phyloP scores from a whole-genome alignment of 176 grass and related monocot genomes.

The Eragrostis curvula region DNA sequence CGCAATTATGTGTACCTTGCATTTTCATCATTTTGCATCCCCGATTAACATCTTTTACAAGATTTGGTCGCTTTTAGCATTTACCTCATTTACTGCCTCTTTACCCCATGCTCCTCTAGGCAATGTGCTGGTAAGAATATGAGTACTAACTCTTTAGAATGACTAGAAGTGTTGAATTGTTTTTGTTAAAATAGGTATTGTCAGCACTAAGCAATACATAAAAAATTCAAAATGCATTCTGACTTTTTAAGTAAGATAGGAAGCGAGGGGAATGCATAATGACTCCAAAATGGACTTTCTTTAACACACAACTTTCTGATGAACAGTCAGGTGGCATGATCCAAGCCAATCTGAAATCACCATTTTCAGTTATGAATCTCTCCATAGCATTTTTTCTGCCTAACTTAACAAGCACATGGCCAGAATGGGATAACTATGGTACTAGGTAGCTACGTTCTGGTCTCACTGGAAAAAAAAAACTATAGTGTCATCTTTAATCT shows the following conservation, averaged over 20 bases:
- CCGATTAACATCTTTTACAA: background rate
- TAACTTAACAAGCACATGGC: background rate
- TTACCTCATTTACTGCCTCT: background rate
- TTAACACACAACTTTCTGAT: conserved; percentile 28
- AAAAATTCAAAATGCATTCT: background rate
- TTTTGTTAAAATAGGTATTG: background rate
- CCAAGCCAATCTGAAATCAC: background rate
- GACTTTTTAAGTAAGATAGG: background rate
- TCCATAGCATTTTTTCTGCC: background rate
- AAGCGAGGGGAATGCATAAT: background rate
- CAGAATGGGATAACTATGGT: background rate
- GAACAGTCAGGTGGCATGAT: background rate
- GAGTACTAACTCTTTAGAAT: background rate
- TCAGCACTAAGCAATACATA: background rate
- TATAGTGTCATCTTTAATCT: background rate
- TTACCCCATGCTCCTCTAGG: background rate
- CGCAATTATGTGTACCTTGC: background rate
- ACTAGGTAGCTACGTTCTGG: background rate
- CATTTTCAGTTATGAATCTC: background rate
- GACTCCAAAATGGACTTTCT: background rate
- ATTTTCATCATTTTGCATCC: background rate
- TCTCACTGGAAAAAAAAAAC: background rate
- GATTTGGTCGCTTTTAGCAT: background rate
- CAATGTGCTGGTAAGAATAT: background rate
- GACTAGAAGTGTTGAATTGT: background rate